Base-by-base conservation (phyloP, 352 stramenopile species). In the Chrysophaeum taylorii region DNA sequence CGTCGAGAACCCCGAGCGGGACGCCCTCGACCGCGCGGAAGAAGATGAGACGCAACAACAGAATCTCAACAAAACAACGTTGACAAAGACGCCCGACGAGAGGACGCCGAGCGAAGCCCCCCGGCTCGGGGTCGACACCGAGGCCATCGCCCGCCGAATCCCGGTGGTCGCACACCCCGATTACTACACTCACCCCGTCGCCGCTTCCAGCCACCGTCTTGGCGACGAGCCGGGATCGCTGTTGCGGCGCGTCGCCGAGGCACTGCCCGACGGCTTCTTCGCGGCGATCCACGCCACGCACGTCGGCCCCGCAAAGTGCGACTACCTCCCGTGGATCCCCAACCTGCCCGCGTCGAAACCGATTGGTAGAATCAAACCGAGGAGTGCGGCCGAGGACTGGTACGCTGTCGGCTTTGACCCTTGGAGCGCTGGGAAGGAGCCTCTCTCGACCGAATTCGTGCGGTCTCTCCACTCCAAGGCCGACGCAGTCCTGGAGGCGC, bases 321-420 rank as follows among this genome's bases (percentile, higher is more conserved):
- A 80, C 50, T 82, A 82, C 64, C 64, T 88, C 15, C 82, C 82
- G 25, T 75, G 36, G 42, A 63, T 82, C 14, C 81, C 82, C 16
- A 88, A 88, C 72, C 69, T 87, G 76, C 94, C 94, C 33, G 79
- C 92, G 68, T 86, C 86, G 4, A 81, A 78, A 14, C 87, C 85
- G 48, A 87, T 96, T 7, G 89, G 89, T 0, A 82, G 91, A n/a
- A 87, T 95, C 23, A 84, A 87, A 29, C 88, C 91, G 35, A 82
- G 88, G 16, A 78, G 76, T 31, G 86, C 87, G 2, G 77, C 91
- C 14, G 85, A 92, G 16, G 90, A 96, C 73, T 96, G 91, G 91
- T 73, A 93, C 16, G 67, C 81, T 1, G 76, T 90, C 14, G 85
- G 79, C n/a, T 97, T 94, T 74, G 93, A 94, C 2, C 91, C 91